phyloP scores from a whole-genome alignment of 495 filamentous ascomycete genomes.

The Bacidia gigantensis region DNA sequence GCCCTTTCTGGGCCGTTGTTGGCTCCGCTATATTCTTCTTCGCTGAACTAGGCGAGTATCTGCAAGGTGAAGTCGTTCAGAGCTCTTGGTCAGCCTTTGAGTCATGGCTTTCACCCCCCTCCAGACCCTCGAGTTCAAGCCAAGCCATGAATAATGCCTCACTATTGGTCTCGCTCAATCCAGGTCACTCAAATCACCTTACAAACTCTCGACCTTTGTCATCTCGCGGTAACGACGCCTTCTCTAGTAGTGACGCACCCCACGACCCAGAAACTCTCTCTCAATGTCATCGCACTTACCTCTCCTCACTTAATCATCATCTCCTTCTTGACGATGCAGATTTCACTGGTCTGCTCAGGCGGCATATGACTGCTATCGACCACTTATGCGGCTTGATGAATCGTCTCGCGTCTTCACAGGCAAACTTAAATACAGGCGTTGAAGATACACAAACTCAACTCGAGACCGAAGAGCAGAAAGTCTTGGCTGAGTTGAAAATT shows the following conservation, averaged over 20 bases:
- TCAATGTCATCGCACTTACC: conserved; percentile 61
- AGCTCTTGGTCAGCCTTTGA: conserved; percentile 56
- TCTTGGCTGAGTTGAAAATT: conserved; percentile 41
- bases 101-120: conserved; percentile 42
- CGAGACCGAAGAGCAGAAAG: conserved; percentile 49
- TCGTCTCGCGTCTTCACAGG: conserved; percentile 57
- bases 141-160: neutral
- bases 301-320: conserved; percentile 47
- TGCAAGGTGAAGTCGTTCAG: conserved; percentile 79
- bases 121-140: neutral
- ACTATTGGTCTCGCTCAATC: neutral
- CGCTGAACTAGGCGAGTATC: conserved; percentile 68
- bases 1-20: conserved; percentile 74
- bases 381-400: conserved; percentile 60
- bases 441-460: conserved; percentile 31
- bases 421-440: conserved; percentile 45
- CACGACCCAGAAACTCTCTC: conserved; percentile 78
- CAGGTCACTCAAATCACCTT: no score
- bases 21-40: conserved; percentile 77
- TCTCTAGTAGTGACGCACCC: conserved; percentile 21
- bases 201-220: neutral
- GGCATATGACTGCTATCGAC: conserved; percentile 58
- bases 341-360: conserved; percentile 59
- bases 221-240: neutral
- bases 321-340: conserved; percentile 55